Base-by-base conservation (phyloP, 257 asterid species). In the Voacanga thouarsii region DNA sequence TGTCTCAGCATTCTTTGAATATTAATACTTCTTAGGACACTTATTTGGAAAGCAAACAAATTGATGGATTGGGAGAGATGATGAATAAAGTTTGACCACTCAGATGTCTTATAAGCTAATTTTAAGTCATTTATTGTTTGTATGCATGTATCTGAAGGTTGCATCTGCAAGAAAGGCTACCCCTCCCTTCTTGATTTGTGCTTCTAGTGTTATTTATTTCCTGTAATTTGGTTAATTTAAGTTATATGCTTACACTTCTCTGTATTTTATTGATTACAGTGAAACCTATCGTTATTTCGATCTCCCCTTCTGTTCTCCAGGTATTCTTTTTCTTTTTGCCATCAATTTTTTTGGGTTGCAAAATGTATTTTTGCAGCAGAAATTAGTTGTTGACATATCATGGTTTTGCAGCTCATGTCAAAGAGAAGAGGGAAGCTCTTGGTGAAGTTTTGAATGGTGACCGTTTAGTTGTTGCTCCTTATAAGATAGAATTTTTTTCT, bases 301-400 rank as follows among this genome's bases (percentile, higher is more conserved):
- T 74, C 91, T 87, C 75, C 91, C 91, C 23, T 87, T 87, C 79
- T 87, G 91, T 78, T 65, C 80, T 53, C 89, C 91, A 82, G 91
- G 91, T 85, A 70, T 68, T 30, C 28, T 39, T 1, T 14, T 53
- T 16, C n/a, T 44, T 45, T 55, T 16, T 33, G 2, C 37, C 37
- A 2, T 33, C 37, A 1, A 41, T 12, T 72, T 21, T 55, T 55
- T 7, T 55, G 7, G 19, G 19, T 28, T 5, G 24, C 26, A 3
- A 8, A 5, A 2, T 73, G 50, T 53, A 33, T 19, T 15, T 15
- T 77, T 50, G 8, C 4, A 5, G 45, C 26, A 28, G 26, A 30
- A 21, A 14, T 21, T 41, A 44, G 30, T 51, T 47, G 33, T 39
- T 82, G 68, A 26, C 19, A 39, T 5, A 16, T 67, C 45, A 15